Percentiles rank a stretch among this genome's conserved stretches.
These are phyloP conservation scores for Cyclotella atomus DNA, from an alignment of 108 stramenopile species.

Conservation along the genomic window DNA sequence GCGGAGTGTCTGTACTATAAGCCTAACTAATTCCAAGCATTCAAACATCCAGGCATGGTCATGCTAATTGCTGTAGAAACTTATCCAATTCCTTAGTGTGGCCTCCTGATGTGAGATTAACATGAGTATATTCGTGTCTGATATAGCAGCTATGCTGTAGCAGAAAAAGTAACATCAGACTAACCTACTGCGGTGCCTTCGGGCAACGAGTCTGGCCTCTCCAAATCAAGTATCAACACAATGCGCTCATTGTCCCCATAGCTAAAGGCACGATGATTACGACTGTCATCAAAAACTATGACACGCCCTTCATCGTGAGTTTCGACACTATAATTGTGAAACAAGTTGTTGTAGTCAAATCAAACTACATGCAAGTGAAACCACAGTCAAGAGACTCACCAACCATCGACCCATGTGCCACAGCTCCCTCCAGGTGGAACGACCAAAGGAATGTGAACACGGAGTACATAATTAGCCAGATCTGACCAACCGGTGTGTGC, in stretches of 20 bases:
- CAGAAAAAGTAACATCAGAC: background rate
- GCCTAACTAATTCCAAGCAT: too few species aligned
- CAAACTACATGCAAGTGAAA: too few species aligned
- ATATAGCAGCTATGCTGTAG: background rate
- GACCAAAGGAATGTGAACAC: slow-evolving; percentile 90
- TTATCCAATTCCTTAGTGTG: slow-evolving; percentile 93
- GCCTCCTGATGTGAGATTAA: slow-evolving; percentile 46
- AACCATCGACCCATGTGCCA: slow-evolving; percentile 96
- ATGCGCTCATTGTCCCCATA: slow-evolving; percentile 76
- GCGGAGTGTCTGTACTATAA: too few species aligned
- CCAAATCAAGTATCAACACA: slow-evolving; percentile 95
- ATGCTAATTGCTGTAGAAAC: slow-evolving; percentile 84
- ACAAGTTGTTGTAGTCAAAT: background rate
- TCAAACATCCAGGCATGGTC: too few species aligned
- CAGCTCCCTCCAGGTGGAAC: slow-evolving; percentile 81
- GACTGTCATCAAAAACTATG: slow-evolving; percentile 93
- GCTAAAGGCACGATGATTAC: slow-evolving; percentile 95
- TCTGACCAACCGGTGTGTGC: slow-evolving; percentile 96
- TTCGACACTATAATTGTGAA: slow-evolving; percentile 53
- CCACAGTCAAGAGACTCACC: slow-evolving; percentile 23
- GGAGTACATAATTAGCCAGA: slow-evolving; percentile 94
- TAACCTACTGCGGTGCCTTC: slow-evolving; percentile 77
- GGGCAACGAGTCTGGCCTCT: slow-evolving; percentile 76
- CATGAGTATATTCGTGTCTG: background rate
- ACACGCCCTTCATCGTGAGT: slow-evolving; percentile 81